Evolutionary conservation across 441 rosid genomes (phyloP), one percentile per base, ranked within the genome.

Genomic region (Erodium texanum): DNA sequence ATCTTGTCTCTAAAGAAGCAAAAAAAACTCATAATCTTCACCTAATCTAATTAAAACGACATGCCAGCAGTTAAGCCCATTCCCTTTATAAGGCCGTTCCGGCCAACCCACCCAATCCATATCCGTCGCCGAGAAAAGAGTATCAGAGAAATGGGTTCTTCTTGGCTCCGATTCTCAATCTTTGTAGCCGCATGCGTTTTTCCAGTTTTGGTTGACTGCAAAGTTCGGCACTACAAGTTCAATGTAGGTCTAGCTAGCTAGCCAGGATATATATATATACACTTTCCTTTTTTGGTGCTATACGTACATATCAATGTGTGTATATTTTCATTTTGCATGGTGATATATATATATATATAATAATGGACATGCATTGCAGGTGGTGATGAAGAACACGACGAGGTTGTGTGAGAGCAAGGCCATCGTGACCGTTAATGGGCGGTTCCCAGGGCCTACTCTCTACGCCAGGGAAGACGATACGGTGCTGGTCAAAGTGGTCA

Each of bases 391-490:
- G 81, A 83, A 79, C 15, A 76, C 81, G 64, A 85, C 82, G 64
- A 85, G 89, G 65, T 29, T 85, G 72, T 85, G 86, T 79, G 85
- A 78, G 70, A 82, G 84, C 52, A 82, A 85, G 75, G 79, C 81
- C 24, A 85, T 82, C 20, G 86, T 81, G 29, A 74, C 81, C 0
- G 87, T 87, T 43, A 89, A 89, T 65, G 85, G 90, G 74, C 78
- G 73, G 78, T 85, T 75, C 71, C 92, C 92, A 5, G 92, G 92
- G 63, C 90, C 90, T 2, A 84, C 89, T 4, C 45, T 87, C 14
- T 78, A 85, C 48, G 90, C 74, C 24, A 77, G 81, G 71, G 89
- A 89, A 68, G 92, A 90, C 24, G 88, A 85, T 62, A 78, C 79
- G 61, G 85, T 89, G 67, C 75, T 84, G 7, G 73, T 89, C 48